Percentiles rank a stretch among this genome's conserved stretches.
Evolutionary conservation across 192 early-diverging fungal species (phyloP).

Genomic region (Umbelopsis vinacea): DNA sequence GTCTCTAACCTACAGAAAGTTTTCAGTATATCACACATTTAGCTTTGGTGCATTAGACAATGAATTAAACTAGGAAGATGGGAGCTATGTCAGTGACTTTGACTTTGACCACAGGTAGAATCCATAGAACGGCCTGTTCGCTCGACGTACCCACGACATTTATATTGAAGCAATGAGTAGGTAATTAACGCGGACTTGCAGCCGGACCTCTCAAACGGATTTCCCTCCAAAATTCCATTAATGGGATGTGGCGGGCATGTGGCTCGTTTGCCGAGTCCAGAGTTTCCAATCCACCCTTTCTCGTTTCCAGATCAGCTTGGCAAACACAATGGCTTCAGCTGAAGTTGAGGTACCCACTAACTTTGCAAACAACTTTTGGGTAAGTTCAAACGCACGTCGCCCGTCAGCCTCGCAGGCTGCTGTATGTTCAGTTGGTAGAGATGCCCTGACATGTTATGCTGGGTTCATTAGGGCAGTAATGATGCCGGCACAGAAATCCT

Average conservation of each 20-base stretch:
- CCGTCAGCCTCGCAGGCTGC: not conserved
- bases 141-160: no score
- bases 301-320: not conserved
- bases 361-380: conserved; percentile 46
- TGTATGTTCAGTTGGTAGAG: not conserved
- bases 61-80: no score
- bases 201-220: no score
- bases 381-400: not conserved
- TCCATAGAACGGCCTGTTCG: no score
- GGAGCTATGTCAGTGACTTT: no score
- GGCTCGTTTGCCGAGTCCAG: not conserved
- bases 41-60: no score
- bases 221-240: conserved; percentile 3
- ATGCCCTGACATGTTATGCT: not conserved
- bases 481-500: conserved; percentile 72
- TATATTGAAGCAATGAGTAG: no score
- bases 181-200: no score
- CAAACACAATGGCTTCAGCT: not conserved
- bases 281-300: not conserved
- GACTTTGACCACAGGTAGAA: no score
- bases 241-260: conserved; percentile 20
- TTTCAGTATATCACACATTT: no score
- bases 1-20: no score
- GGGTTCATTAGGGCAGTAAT: conserved; percentile 54
- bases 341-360: conserved; percentile 16